Conservation (phyloP, 2,329 filamentous ascomycete genomes). For the Podosphaera fusca region DNA sequence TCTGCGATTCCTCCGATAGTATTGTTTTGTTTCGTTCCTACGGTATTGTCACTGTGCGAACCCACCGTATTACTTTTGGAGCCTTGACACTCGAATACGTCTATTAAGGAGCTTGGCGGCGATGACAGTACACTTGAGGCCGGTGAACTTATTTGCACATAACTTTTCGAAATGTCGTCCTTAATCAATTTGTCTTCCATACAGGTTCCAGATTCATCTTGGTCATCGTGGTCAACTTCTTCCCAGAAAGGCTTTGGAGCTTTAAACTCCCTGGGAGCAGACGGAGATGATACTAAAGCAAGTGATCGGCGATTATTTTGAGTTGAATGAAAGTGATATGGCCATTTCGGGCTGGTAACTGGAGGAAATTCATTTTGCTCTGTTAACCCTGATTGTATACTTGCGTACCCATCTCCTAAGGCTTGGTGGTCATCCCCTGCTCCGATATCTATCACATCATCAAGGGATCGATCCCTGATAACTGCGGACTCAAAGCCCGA, state of each 20-base stretch:
- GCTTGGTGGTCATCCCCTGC: neutral
- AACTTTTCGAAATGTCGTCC: slow-evolving; percentile 19
- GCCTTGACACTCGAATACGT: neutral
- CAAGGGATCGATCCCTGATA: neutral
- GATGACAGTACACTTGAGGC: slow-evolving; percentile 14
- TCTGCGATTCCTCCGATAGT: neutral
- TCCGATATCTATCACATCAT: neutral
- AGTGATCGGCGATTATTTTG: neutral
- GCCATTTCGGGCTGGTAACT: too few species aligned
- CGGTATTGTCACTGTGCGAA: neutral
- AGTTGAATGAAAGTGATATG: neutral
- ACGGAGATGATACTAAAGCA: slow-evolving; percentile 2
- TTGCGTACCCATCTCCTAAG: neutral
- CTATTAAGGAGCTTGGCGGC: slow-evolving; percentile 3
- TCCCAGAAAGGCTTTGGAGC: slow-evolving; percentile 5
- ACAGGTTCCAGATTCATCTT: neutral
- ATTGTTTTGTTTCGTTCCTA: neutral
- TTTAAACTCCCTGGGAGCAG: slow-evolving; percentile 4
- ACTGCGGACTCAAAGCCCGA: neutral
- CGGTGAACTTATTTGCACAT: slow-evolving; percentile 18
- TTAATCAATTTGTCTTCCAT: slow-evolving; percentile 2
- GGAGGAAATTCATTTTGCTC: neutral
- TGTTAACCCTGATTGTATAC: neutral
- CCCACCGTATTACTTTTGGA: neutral
- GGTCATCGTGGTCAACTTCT: neutral